A percentile compares a stretch with the other conserved stretches of the same genome.
Conservation (phyloP, 2,329 filamentous ascomycete species). For the Parafenestella ontariensis region DNA sequence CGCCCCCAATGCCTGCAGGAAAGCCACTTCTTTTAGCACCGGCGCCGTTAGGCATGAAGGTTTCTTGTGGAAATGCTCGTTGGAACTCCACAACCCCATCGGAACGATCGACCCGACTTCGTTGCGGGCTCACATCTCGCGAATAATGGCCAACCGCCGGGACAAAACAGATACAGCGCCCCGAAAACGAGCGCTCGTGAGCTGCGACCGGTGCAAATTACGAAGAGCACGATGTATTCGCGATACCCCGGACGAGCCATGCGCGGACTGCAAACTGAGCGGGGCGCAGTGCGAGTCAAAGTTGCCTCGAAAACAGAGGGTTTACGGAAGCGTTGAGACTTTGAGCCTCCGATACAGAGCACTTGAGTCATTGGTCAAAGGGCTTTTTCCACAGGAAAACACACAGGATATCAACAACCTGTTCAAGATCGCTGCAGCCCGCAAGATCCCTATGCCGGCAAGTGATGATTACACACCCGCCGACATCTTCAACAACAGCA, state of each 20-base stretch:
- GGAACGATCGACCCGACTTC: conserved; percentile 1
- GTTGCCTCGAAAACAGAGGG: conserved; percentile 54
- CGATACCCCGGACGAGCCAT: conserved; percentile 38
- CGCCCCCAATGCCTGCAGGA: not conserved
- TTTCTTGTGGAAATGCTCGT: not conserved
- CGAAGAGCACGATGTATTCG: conserved; percentile 40
- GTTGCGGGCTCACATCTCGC: not conserved
- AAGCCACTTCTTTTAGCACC: not conserved
- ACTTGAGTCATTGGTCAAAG: conserved; percentile 52
- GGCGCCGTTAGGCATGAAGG: not conserved
- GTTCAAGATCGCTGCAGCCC: conserved; percentile 50
- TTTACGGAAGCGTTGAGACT: conserved; percentile 57
- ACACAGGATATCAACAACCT: conserved; percentile 49
- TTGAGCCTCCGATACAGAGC: conserved; percentile 54
- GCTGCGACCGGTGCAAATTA: conserved; percentile 41
- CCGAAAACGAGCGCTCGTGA: conserved; percentile 39
- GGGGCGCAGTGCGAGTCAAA: conserved; percentile 53
- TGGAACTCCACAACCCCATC: conserved; percentile 1
- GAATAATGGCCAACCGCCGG: conserved; percentile 19
- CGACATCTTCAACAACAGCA: conserved; percentile 30
- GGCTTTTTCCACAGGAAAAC: conserved; percentile 51
- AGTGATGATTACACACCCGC: conserved; percentile 34
- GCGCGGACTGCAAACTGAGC: conserved; percentile 50
- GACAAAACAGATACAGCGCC: conserved; percentile 25
- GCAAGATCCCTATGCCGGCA: conserved; percentile 49